Evolutionary conservation across 2,329 filamentous ascomycete genomes (phyloP).

Genomic region (Colletotrichum incanum): DNA sequence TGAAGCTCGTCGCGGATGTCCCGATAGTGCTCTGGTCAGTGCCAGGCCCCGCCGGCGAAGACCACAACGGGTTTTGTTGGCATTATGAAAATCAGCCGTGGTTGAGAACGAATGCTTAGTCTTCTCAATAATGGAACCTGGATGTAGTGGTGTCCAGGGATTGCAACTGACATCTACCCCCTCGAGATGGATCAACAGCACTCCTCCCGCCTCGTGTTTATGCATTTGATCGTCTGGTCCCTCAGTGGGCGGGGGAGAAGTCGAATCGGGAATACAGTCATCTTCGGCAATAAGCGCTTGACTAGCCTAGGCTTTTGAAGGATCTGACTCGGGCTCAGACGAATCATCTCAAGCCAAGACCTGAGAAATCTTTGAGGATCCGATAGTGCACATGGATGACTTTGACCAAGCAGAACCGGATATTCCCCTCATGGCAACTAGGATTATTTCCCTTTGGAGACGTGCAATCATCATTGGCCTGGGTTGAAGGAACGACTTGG

Average conservation of each 20-base stretch:
- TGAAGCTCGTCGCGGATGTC: conserved; percentile 50
- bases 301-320: background rate
- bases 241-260: background rate
- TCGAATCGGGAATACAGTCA: conserved; percentile 4
- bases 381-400: background rate
- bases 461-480: background rate
- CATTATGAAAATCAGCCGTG: conserved; percentile 18
- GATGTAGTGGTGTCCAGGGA: background rate
- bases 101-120: background rate
- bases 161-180: background rate
- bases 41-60: conserved; percentile 58
- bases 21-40: conserved; percentile 51
- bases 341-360: background rate
- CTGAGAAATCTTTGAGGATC: background rate
- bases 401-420: too few relatives aligned
- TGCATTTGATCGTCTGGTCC: background rate
- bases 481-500: background rate
- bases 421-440: too few relatives aligned
- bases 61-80: conserved; percentile 49
- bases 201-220: background rate
- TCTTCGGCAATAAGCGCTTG: conserved; percentile 7
- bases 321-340: background rate
- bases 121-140: too few relatives aligned
- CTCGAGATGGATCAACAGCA: too few relatives aligned
- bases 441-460: too few relatives aligned